Percentiles rank a stretch among this genome's conserved stretches.
Evolutionary conservation across 2,329 filamentous ascomycete genomes (phyloP).

Genomic region (Fusarium humuli): DNA sequence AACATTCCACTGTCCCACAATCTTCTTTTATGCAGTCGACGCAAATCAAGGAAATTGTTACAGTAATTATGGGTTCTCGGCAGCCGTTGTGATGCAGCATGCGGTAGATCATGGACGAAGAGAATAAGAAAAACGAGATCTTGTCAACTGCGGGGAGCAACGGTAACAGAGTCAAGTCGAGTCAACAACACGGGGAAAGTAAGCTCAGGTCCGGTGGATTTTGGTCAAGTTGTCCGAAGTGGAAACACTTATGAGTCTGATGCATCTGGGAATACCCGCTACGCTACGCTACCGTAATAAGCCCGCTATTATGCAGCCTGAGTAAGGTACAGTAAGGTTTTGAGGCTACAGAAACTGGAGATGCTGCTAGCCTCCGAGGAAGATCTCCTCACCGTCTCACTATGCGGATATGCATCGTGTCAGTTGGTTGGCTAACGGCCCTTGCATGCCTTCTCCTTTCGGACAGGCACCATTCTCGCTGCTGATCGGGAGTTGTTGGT

Average conservation of each 20-base stretch:
- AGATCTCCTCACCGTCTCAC: slow-evolving; percentile 31
- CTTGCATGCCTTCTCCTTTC: slow-evolving; percentile 38
- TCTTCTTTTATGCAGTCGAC: slow-evolving; percentile 4
- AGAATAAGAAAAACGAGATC: slow-evolving; percentile 30
- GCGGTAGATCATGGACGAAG: slow-evolving; percentile 23
- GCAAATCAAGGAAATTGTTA: slow-evolving; percentile 3
- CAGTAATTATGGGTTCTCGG: slow-evolving; percentile 12
- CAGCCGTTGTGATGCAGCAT: slow-evolving; percentile 2
- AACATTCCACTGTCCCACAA: slow-evolving; percentile 25
- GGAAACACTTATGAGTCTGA: slow-evolving; percentile 16
- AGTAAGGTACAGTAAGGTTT: slow-evolving; percentile 15
- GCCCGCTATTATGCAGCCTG: slow-evolving; percentile 39
- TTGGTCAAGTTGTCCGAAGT: slow-evolving; percentile 7
- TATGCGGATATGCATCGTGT: slow-evolving; percentile 17
- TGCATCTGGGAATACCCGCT: slow-evolving; percentile 40
- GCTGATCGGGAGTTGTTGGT: slow-evolving; percentile 3
- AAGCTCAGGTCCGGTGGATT: slow-evolving; percentile 29
- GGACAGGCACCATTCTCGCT: slow-evolving; percentile 20
- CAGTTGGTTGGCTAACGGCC: slow-evolving; percentile 37
- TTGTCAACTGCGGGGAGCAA: slow-evolving; percentile 36
- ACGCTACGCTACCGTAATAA: slow-evolving; percentile 8
- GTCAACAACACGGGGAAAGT: slow-evolving; percentile 21
- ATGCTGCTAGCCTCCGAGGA: slow-evolving; percentile 27
- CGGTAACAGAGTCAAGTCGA: not conserved
- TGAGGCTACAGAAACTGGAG: slow-evolving; percentile 29